Base-by-base conservation (phyloP, 1,284 basidiomycete species). In the Ceratobasidium sp. region DNA sequence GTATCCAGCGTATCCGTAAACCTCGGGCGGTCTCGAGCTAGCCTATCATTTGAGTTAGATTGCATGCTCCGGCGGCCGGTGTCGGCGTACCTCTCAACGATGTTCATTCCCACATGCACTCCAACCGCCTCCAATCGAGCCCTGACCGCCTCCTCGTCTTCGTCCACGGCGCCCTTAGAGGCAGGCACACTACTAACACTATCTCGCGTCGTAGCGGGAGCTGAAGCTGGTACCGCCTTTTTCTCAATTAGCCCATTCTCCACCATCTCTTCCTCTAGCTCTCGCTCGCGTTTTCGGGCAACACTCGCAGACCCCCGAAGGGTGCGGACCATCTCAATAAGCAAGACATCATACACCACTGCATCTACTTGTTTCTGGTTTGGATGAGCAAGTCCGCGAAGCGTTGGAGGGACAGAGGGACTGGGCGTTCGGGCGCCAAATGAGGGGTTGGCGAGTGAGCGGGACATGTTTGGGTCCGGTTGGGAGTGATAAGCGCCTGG, bases 1-100 rank as follows among this genome's bases (percentile, higher is more conserved):
- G 89, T 89, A 76, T 98, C 96, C 9, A 98, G 84, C 1, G 94
- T 93, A 76, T 96, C 91, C 0, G 87, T 81, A 76, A 97, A 92
- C 53, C 92, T 85, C 36, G 89, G 83, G 10, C 69, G 62, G 58
- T 74, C 73, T 50, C 72, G 72, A n/a, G 64, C 72, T 12, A 72
- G 45, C 39, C 73, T 74, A 30, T 23, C 39, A 64, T 41, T 34
- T 10, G 39, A n/a, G 48, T 26, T n/a, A 26, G 39, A 58, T 28
- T 57, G 8, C 28, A 45, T 2, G 16, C 21, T 23, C 26, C 39
- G 41, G 16, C 30, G 50, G 28, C 39, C 52, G 18, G 12, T 43
- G 1, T 10, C 10, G 6, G 80, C 86, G 67, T 74, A 96, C 94
- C 90, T 85, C 82, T 97, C 94, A 0, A 91, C 88, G 72, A 96